A percentile compares a stretch with the other conserved stretches of the same genome.
Evolutionary conservation across 129 eudicot genomes (phyloP).

Genomic region (Flaveria sonorensis): DNA sequence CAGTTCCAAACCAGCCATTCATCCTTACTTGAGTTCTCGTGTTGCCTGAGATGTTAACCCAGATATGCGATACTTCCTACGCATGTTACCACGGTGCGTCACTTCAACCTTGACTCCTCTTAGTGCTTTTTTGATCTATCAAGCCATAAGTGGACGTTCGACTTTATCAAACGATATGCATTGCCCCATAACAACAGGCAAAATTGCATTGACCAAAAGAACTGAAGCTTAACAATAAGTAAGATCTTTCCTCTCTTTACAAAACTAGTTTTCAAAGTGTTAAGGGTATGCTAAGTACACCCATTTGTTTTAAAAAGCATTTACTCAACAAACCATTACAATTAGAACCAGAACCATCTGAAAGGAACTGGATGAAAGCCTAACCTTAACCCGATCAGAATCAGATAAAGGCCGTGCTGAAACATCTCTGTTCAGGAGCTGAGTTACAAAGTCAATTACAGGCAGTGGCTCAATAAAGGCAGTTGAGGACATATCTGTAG

Average conservation of each 20-base stretch:
- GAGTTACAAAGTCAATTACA: constrained; percentile 80
- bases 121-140: constrained; percentile 77
- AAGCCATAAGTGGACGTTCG: background rate
- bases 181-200: background rate
- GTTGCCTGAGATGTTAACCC: constrained; percentile 92
- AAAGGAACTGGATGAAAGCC: constrained; percentile 13
- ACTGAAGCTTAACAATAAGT: background rate
- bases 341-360: background rate
- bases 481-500: constrained; percentile 96
- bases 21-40: constrained; percentile 79
- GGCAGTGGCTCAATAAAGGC: constrained; percentile 98
- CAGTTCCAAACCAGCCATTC: background rate
- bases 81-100: constrained; percentile 82
- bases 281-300: background rate
- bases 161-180: background rate
- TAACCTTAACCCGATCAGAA: constrained; percentile 91
- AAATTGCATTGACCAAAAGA: background rate
- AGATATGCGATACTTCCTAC: constrained; percentile 80
- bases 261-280: constrained; percentile 9
- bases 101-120: constrained; percentile 98
- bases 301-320: background rate
- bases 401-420: constrained; percentile 77
- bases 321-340: background rate
- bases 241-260: background rate
- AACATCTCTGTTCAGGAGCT: constrained; percentile 80